Percentiles rank a stretch among this genome's conserved stretches.
phyloP scores from a whole-genome alignment of 306 rosid species.

The Myrica gale region DNA sequence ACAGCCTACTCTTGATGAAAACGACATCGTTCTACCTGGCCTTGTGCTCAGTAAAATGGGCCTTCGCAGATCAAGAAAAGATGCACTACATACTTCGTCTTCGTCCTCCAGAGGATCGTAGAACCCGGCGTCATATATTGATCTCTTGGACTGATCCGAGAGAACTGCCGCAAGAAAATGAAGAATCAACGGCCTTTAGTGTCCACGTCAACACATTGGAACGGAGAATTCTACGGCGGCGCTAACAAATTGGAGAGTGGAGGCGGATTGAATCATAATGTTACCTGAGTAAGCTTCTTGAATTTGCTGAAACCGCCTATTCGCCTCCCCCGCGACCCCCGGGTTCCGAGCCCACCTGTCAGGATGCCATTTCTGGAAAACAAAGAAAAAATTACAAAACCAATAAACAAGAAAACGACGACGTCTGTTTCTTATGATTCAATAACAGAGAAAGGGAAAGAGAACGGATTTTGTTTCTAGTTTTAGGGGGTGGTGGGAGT shows the following conservation, averaged over 20 bases:
- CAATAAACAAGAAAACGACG: neutral
- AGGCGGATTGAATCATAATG: neutral
- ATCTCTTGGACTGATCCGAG: conserved; percentile 77
- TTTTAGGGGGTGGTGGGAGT: neutral
- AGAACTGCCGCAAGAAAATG: conserved; percentile 56
- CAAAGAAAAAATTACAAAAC: neutral
- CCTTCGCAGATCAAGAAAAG: neutral
- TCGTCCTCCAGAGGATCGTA: conserved; percentile 82
- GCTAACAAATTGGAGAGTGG: neutral
- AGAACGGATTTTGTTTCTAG: neutral
- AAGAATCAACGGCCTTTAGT: neutral
- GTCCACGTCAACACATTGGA: neutral
- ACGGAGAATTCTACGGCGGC: neutral
- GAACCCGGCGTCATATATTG: conserved; percentile 89
- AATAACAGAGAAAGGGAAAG: neutral
- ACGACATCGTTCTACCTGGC: conserved; percentile 40
- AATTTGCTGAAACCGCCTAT: conserved; percentile 82
- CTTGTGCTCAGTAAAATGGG: conserved; percentile 13
- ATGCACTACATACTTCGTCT: conserved; percentile 55
- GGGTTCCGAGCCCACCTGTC: conserved; percentile 66
- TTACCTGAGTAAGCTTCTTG: conserved; percentile 94
- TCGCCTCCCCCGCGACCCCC: conserved; percentile 66
- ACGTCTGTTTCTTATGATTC: neutral
- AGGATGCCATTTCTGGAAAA: conserved; percentile 83
- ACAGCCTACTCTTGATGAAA: conserved; percentile 1